These are phyloP conservation scores for Cucurbita ficifolia DNA, from an alignment of 306 rosid species.

Conservation along the genomic window DNA sequence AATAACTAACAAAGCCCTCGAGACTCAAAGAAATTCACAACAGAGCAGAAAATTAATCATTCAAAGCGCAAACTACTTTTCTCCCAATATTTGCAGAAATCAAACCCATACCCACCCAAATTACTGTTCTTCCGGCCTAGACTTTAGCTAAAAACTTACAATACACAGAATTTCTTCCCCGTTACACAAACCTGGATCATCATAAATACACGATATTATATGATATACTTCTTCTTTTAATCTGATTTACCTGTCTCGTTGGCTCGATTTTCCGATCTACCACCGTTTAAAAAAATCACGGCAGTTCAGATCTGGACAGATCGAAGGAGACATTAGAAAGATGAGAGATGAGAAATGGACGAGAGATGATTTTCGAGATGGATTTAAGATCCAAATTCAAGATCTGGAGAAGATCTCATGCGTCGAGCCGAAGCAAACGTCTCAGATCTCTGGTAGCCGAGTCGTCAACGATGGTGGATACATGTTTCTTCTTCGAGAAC, in stretches of 20 bases:
- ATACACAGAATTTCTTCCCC: conserved; percentile 1
- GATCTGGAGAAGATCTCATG: background rate
- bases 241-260: conserved; percentile 7
- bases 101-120: conserved; percentile 5
- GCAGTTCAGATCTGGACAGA: conserved; percentile 18
- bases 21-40: background rate
- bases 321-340: conserved; percentile 8
- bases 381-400: background rate
- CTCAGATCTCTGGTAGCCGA: conserved; percentile 78
- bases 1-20: conserved; percentile 3
- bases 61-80: background rate
- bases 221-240: background rate
- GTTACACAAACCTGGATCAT: conserved; percentile 1
- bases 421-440: conserved; percentile 66
- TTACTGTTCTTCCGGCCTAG: background rate
- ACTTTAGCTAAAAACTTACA: background rate
- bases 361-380: background rate
- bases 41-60: conserved; percentile 7
- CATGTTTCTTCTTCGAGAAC: conserved; percentile 42
- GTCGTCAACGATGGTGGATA: conserved; percentile 28
- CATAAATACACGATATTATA: background rate
- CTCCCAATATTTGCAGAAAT: conserved; percentile 6
- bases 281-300: conserved; percentile 86
- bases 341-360: background rate
- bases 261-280: conserved; percentile 21